Evolutionary conservation across 2,329 filamentous ascomycete genomes (phyloP).

Genomic region (Emergomyces africanus): DNA sequence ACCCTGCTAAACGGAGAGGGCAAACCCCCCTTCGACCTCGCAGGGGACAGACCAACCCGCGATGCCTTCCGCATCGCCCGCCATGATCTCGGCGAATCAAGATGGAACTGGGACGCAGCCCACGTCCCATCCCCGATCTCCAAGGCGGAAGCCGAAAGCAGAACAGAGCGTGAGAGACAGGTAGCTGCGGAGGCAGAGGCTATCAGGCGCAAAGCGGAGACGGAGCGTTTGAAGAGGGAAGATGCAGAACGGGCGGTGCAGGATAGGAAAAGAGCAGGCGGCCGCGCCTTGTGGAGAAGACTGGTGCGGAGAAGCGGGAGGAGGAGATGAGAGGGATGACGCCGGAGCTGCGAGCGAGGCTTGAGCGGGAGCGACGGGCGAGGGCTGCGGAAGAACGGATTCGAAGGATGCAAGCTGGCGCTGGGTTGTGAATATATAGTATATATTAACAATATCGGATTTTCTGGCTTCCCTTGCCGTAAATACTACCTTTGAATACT

Average conservation of each 20-base stretch:
- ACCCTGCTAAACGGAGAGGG: slow-evolving; percentile 57
- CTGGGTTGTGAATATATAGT: neutral
- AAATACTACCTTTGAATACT: too few relatives aligned
- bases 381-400: slow-evolving; percentile 85
- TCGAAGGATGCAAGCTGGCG: slow-evolving; percentile 45
- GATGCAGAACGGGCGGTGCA: slow-evolving; percentile 32
- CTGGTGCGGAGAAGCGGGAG: slow-evolving; percentile 66
- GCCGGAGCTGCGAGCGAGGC: slow-evolving; percentile 67
- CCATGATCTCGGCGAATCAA: slow-evolving; percentile 61
- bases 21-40: slow-evolving; percentile 76
- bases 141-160: slow-evolving; percentile 56
- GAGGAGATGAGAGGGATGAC: slow-evolving; percentile 77
- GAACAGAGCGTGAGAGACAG: slow-evolving; percentile 56
- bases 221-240: slow-evolving; percentile 57
- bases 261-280: slow-evolving; percentile 39
- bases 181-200: slow-evolving; percentile 57
- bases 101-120: slow-evolving; percentile 67
- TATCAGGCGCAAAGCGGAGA: slow-evolving; percentile 58
- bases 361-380: slow-evolving; percentile 82
- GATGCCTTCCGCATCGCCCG: slow-evolving; percentile 88
- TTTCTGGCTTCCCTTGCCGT: too few relatives aligned
- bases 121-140: slow-evolving; percentile 60
- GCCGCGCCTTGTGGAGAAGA: slow-evolving; percentile 53
- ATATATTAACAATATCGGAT: neutral
- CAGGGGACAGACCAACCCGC: slow-evolving; percentile 71